Conservation (phyloP, 805 yeast species). For the Wickerhamomyces hampshirensis region DNA sequence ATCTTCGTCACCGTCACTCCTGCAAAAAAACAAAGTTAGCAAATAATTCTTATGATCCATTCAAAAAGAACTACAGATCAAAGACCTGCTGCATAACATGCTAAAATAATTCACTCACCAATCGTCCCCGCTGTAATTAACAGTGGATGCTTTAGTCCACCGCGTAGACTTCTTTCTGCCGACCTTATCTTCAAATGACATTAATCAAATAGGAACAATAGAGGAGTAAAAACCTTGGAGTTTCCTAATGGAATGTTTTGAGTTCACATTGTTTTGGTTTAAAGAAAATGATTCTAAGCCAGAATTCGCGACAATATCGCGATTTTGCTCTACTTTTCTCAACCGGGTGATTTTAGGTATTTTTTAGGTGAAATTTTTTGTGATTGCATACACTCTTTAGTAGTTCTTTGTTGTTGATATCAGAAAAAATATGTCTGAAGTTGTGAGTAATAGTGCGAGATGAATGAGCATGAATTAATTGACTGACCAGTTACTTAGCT, state of each 20-base stretch:
- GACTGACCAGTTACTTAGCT: slow-evolving; percentile 7
- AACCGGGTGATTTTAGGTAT: too few species aligned
- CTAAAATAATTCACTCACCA: slow-evolving; percentile 30
- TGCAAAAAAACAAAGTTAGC: too few species aligned
- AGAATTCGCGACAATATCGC: too few species aligned
- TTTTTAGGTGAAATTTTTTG: slow-evolving; percentile 7
- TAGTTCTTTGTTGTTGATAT: background rate
- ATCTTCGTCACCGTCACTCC: slow-evolving; percentile 19
- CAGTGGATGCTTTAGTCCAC: slow-evolving; percentile 37
- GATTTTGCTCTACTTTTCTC: too few species aligned
- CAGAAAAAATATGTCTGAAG: slow-evolving; percentile 7
- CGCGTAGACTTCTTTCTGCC: slow-evolving; percentile 35
- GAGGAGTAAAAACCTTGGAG: too few species aligned
- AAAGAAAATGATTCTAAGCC: background rate
- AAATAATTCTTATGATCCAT: too few species aligned
- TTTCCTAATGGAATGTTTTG: background rate
- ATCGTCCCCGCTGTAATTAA: slow-evolving; percentile 37
- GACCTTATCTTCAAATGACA: slow-evolving; percentile 20
- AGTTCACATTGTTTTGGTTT: background rate
- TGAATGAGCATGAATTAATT: too few species aligned
- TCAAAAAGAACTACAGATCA: too few species aligned
- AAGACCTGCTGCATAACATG: too few species aligned
- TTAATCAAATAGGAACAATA: too few species aligned
- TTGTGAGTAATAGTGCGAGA: slow-evolving; percentile 3
- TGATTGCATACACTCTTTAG: background rate